Evolutionary conservation across 345 rosid genomes (phyloP), one percentile per base, ranked within the genome.

Genomic region (Eucalyptus marginata): DNA sequence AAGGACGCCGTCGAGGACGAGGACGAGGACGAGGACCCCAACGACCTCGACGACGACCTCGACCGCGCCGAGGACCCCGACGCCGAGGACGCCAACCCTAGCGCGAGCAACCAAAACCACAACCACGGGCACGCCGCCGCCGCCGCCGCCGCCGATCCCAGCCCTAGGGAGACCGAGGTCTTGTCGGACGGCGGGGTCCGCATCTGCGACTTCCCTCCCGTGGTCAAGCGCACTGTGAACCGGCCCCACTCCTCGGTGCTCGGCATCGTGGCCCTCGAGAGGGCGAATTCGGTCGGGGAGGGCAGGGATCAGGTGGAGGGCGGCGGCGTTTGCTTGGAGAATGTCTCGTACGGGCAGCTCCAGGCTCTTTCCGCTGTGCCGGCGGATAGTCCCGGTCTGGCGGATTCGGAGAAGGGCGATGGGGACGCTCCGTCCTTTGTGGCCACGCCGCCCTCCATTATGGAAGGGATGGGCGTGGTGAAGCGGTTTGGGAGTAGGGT

Each of bases 401-500:
- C 94, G 90, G 94, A 89, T 87, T 97, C 95, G 92, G 93, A 93
- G 90, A 92, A 79, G 87, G 96, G 93, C 86, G 93, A 94, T 40
- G 91, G 93, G 49, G 91, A 90, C 89, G 81, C 94, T 7, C 93
- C 91, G 56, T 87, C 88, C n/a, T 95, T 89, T 86, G 98, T 95
- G 87, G 93, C 95, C 88, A 90, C 94, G 51, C 97, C 99, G 25
- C 99, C 98, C 7, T 93, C 90, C 86, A 92, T 95, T 86, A 93
- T 98, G 99, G 96, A 95, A 90, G 99, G 99, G 51, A 92, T 92
- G 90, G 99, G 99, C 8, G 97, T 96, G 89, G 94, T 93, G 49
- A 97, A 96, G 94, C 93, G 95, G 88, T 97, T 95, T 88, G 97
- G 98, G 86, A 93, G 90, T 90, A 89, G 94, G 86, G 94, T 93